phyloP scores from a whole-genome alignment of 2,329 filamentous ascomycete species.

The Fusarium sarcochroum region DNA sequence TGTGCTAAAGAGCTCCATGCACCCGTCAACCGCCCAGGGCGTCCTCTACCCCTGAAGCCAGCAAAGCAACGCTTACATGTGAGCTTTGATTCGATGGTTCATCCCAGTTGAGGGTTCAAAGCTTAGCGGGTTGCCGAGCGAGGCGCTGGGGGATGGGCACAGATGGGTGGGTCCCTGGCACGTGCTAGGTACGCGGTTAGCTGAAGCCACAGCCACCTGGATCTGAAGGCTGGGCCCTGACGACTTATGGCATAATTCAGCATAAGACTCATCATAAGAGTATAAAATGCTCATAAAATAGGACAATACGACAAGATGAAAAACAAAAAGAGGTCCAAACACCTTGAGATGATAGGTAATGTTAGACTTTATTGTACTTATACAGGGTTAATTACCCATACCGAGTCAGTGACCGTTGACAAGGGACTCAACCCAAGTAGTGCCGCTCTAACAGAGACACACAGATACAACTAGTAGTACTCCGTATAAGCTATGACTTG shows the following conservation, averaged over 20 bases:
- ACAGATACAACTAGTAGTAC: too few relatives aligned
- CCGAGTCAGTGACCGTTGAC: too few relatives aligned
- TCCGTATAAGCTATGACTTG: not conserved
- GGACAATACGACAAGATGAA: not conserved
- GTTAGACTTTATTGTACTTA: too few relatives aligned
- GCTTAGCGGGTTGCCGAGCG: constrained; percentile 44
- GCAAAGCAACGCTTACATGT: constrained; percentile 14
- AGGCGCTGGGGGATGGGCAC: constrained; percentile 39
- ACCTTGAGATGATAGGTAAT: too few relatives aligned
- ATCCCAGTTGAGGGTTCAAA: constrained; percentile 26
- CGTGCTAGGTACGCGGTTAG: constrained; percentile 18
- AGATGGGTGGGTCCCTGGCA: constrained; percentile 30
- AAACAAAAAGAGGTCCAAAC: too few relatives aligned
- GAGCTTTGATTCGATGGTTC: constrained; percentile 36
- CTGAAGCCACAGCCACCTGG: constrained; percentile 20
- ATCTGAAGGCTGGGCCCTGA: not conserved
- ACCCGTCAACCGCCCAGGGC: constrained; percentile 25
- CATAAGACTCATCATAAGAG: not conserved
- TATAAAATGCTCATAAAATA: not conserved
- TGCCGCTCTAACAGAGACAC: too few relatives aligned
- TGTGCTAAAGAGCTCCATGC: constrained; percentile 20
- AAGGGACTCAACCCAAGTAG: too few relatives aligned
- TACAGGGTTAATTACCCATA: too few relatives aligned
- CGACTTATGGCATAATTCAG: not conserved
- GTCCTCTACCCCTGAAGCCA: constrained; percentile 44